Conservation (phyloP, 805 yeast genomes). For the Ascoidea asiatica region DNA sequence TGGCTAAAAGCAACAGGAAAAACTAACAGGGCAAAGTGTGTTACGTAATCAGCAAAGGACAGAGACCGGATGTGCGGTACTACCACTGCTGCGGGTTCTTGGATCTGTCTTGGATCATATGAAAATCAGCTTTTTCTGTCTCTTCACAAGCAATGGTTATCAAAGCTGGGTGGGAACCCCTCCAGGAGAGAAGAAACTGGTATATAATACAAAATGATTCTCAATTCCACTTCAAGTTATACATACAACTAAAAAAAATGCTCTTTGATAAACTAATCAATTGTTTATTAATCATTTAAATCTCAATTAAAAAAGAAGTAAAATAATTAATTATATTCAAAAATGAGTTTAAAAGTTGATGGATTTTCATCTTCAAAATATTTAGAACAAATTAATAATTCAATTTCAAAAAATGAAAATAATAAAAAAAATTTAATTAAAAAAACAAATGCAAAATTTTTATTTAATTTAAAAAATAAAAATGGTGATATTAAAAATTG, state of each 20-base stretch:
- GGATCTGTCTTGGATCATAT: not conserved
- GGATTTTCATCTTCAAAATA: conserved; percentile 8
- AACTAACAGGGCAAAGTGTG: too few species aligned
- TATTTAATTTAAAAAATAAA: conserved; percentile 53
- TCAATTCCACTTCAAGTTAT: not conserved
- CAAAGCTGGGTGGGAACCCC: not conserved
- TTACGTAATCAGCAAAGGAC: too few species aligned
- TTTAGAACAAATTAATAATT: conserved; percentile 4
- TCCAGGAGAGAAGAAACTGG: too few species aligned
- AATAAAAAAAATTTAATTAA: conserved; percentile 4
- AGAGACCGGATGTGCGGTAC: not conserved
- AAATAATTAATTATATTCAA: not conserved
- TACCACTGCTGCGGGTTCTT: not conserved
- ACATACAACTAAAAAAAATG: too few species aligned
- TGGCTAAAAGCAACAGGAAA: not conserved
- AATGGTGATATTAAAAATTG: conserved; percentile 47
- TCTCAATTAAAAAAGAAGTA: not conserved
- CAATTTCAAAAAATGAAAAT: conserved; percentile 2
- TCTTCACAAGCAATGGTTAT: not conserved
- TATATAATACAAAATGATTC: too few species aligned
- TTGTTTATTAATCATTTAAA: too few species aligned
- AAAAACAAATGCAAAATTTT: conserved; percentile 45
- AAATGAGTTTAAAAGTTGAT: conserved; percentile 2
- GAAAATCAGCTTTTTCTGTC: too few species aligned
- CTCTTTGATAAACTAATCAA: not conserved